A percentile compares a stretch with the other conserved stretches of the same genome.
Evolutionary conservation across 2,329 filamentous ascomycete genomes (phyloP).

Genomic region (Neonectria faginata): DNA sequence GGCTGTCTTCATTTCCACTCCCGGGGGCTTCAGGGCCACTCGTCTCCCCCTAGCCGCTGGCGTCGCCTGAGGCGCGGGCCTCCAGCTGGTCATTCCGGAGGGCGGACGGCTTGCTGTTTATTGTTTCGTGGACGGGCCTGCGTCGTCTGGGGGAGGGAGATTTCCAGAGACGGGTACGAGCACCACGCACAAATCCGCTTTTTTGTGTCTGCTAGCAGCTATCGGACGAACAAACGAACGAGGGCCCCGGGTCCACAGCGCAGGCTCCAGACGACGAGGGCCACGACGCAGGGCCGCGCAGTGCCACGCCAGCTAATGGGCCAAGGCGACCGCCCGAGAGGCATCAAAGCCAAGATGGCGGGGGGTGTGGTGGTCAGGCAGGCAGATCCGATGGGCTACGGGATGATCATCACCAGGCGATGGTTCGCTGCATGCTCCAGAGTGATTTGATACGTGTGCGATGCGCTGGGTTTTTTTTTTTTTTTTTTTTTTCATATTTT

Average conservation of each 20-base stretch:
- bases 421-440: not conserved
- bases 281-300: constrained; percentile 20
- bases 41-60: constrained; percentile 9
- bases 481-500: not conserved
- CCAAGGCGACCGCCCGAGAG: constrained; percentile 5
- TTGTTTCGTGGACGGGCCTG: constrained; percentile 6
- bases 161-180: not conserved
- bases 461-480: constrained; percentile 1
- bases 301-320: constrained; percentile 21
- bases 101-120: not conserved
- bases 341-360: constrained; percentile 1
- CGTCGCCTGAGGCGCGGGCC: constrained; percentile 11
- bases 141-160: not conserved
- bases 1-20: constrained; percentile 28
- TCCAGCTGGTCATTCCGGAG: constrained; percentile 18
- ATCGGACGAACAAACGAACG: not conserved
- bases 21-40: constrained; percentile 19
- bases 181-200: not conserved
- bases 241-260: not conserved
- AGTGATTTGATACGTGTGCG: not conserved
- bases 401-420: not conserved
- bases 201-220: not conserved
- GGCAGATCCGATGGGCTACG: constrained; percentile 22
- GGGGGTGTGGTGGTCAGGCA: not conserved
- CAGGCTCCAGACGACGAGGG: not conserved